Evolutionary conservation across 352 stramenopile species (phyloP), one percentile per base, ranked within the genome.

Genomic region (Globisporangium camurandrum): DNA sequence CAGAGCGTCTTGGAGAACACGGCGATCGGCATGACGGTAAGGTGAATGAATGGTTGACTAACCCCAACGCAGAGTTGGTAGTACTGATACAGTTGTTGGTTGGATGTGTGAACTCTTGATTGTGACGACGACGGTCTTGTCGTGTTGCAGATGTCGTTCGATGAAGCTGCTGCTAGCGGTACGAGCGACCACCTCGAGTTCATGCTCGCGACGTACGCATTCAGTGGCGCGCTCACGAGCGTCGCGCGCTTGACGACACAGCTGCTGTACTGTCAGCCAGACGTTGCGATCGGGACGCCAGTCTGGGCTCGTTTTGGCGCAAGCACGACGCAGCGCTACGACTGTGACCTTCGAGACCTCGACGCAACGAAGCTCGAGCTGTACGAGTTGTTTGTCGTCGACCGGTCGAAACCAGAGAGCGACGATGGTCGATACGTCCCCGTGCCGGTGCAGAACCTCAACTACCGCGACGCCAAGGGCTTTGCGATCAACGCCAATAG

Each of bases 361-460:
- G 30, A 71, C 12, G 27, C 61, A 3, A 49, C 64, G 17, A 59
- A 50, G 20, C 71, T 88, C 47, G 63, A 69, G 22, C 76, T 98
- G 5, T 91, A 97, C 62, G 93, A 98, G 51, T 61, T 97, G 1
- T 98, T 86, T 56, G 56, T 98, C 19, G 66, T 97, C 16, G 91
- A 97, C 56, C 57, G 74, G 23, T 75, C 69, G n/a, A 79, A 77
- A 38, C 49, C 14, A 8, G 66, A 75, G 38, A 54, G 53, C 20
- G 60, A 76, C n/a, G 55, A 78, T 8, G 59, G 52, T 4, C 83
- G 69, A 26, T 78, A 93, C 14, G 70, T 95, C 31, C 82, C 90
- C 0, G 67, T 98, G 41, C 89, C 92, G 1, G 74, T 98, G 17
- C 69, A 86, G 43, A 93, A 93, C 51, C 56, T 82, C 1, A 95